Base-by-base conservation (phyloP, 1,284 basidiomycete genomes). In the Dichomitus squalens region DNA sequence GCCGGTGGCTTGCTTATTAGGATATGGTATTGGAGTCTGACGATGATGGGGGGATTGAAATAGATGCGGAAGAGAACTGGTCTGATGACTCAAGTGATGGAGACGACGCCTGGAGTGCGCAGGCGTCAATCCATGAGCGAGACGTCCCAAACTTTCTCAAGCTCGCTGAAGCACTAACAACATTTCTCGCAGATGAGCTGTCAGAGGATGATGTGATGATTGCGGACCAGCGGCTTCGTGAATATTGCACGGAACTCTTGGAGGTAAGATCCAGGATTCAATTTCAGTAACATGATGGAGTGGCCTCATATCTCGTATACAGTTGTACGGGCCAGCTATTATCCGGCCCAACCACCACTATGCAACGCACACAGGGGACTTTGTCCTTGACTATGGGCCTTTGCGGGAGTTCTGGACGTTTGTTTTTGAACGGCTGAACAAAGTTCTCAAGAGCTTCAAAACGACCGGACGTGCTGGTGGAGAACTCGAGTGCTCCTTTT, bases 361-460 rank as follows among this genome's bases (percentile, higher is more conserved):
- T 27, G 64, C 69, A 0, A 72, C 64, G 0, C 69, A 74, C 49
- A 66, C 64, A 3, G 39, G 53, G 0, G 58, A 65, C 2, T 70
- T 49, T 40, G 53, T 72, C 2, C 61, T 59, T 0, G 64, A 73
- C 47, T 75, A 66, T 54, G 73, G 74, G 0, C 75, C 75, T 0
- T 36, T 76, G 0, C 67, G 69, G 18, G 69, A 61, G 7, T 76
- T 75, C 49, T 76, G 74, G 74, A 75, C 68, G 0, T 76, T 76
- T 43, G 50, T 76, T 1, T 75, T 74, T 54, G 75, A 76, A 49
- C 64, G 69, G 0, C 43, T 76, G 5, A 76, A 75, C 53, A 75
- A 74, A 38, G 65, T 76, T 1, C 64, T 76, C 27, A 76, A 76
- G 55, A 65, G 62, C 23, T 75, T 66, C 63, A 66, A 70, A 29